phyloP scores from a whole-genome alignment of 2,329 filamentous ascomycete genomes.

The Alternaria postmessia region DNA sequence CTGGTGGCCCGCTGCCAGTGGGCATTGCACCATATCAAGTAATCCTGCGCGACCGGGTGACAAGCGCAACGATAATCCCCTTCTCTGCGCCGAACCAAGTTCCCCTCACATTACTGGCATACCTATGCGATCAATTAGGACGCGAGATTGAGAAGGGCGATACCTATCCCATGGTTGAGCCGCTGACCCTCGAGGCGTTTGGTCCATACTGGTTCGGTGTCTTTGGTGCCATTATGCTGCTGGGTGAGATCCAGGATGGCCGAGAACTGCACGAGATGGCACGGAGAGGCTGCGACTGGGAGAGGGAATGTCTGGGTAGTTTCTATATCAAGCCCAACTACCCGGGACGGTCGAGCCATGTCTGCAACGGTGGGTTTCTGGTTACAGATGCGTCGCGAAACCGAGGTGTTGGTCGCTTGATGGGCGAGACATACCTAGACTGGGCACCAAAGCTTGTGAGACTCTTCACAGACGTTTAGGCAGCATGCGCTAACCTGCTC shows the following conservation, averaged over 20 bases:
- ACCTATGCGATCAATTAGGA: slow-evolving; percentile 84
- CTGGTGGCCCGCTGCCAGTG: slow-evolving; percentile 69
- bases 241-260: slow-evolving; percentile 71
- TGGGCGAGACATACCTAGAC: slow-evolving; percentile 62
- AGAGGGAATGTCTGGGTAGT: slow-evolving; percentile 81
- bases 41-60: slow-evolving; percentile 82
- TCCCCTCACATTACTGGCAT: slow-evolving; percentile 76
- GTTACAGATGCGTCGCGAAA: slow-evolving; percentile 59
- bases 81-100: slow-evolving; percentile 80
- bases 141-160: slow-evolving; percentile 92
- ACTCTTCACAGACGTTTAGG: neutral
- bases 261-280: slow-evolving; percentile 60
- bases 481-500: slow-evolving; percentile 10
- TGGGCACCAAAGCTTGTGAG: slow-evolving; percentile 61
- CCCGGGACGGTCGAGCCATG: slow-evolving; percentile 86
- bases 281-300: slow-evolving; percentile 69
- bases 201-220: slow-evolving; percentile 89
- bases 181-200: slow-evolving; percentile 77
- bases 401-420: slow-evolving; percentile 59
- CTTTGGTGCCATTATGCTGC: slow-evolving; percentile 86
- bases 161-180: slow-evolving; percentile 87
- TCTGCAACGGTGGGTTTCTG: slow-evolving; percentile 72
- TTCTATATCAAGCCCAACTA: slow-evolving; percentile 97
- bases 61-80: slow-evolving; percentile 82
- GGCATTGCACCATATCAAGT: slow-evolving; percentile 78